A percentile compares a stretch with the other conserved stretches of the same genome.
Evolutionary conservation across 2,329 filamentous ascomycete species (phyloP).

Genomic region (Aspergillus sp.): DNA sequence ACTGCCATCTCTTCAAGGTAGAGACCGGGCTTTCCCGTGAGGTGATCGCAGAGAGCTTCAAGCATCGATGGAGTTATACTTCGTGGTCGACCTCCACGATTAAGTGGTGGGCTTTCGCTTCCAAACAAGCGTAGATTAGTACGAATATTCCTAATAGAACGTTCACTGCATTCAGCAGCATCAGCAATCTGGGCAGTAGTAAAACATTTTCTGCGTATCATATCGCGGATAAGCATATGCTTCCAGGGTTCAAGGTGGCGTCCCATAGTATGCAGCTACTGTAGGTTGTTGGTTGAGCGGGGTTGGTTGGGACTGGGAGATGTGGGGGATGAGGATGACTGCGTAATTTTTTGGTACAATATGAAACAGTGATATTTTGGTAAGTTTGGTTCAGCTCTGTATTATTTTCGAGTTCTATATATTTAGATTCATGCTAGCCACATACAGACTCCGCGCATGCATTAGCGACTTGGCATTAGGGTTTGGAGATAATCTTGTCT

Average conservation of each 20-base stretch:
- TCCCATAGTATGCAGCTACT: too few relatives aligned
- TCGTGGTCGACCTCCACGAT: constrained; percentile 4
- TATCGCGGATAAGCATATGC: constrained; percentile 2
- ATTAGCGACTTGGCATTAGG: too few relatives aligned
- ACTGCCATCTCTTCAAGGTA: background rate
- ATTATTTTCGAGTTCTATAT: too few relatives aligned
- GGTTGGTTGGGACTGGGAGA: too few relatives aligned
- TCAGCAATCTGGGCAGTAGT: constrained; percentile 11
- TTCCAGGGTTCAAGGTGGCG: too few relatives aligned
- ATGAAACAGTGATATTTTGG: too few relatives aligned
- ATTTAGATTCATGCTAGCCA: constrained; percentile 7
- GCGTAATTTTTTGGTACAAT: too few relatives aligned
- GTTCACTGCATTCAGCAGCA: constrained; percentile 12
- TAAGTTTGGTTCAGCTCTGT: too few relatives aligned
- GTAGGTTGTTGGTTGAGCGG: too few relatives aligned
- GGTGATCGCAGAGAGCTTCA: background rate
- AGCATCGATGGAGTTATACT: constrained; percentile 12
- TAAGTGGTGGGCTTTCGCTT: constrained; percentile 4
- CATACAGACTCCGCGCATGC: too few relatives aligned
- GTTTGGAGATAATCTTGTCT: too few relatives aligned
- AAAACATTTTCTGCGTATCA: constrained; percentile 12
- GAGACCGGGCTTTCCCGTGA: background rate
- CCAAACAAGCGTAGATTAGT: constrained; percentile 9
- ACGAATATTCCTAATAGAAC: constrained; percentile 9
- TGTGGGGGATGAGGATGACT: too few relatives aligned